Evolutionary conservation across 2,329 filamentous ascomycete species (phyloP), one percentile per base, ranked within the genome.

Genomic region (Calonectria hongkongensis): DNA sequence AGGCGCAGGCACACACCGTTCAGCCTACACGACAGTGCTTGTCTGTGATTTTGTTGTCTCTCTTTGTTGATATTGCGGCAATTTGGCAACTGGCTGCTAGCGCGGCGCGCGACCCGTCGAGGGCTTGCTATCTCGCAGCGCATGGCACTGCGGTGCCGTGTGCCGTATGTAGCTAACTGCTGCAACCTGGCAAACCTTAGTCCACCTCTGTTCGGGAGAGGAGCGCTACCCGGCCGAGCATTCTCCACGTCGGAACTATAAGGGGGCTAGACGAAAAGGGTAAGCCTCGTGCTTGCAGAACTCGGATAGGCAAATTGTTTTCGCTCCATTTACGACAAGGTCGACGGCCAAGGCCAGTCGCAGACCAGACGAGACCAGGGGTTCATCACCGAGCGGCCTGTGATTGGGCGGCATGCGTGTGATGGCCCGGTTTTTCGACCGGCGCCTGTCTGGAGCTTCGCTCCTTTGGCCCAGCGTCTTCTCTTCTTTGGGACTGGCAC

Each of bases 181-280:
- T 2, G 8, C 43, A 45, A 45, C n/a, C 43, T 51, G 28, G 28
- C 12, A 36, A 62, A 45, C 39, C 58, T 43, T 62, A 33, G 54
- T 58, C 54, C 54, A 56, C 54, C 54, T 39, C 2, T 58, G n/a
- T 28, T 58, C 54, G 54, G 54, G 54, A 58, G 58, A 62, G 58
- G 36, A 62, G 58, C 58, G 54, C 47, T 54, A 51, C 63, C 63
- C 47, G 63, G 63, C 48, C 47, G 33, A 43, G 36, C 63, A 62
- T 66, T 66, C 63, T 66, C 63, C 63, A 66, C 47, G 36, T 54
- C 48, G 27, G 58, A 27, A 62, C 58, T 62, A 45, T 62, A 45
- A 30, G 58, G 58, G 36, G 58, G 39, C 58, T 62, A 62, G 39
- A 45, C 39, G 27, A 62, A 62, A 45, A 45, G 54, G 54, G 54